Percentiles rank a stretch among this genome's conserved stretches.
These are phyloP conservation scores for Drechslera avenae DNA, from an alignment of 2,329 filamentous ascomycete species.

Conservation along the genomic window DNA sequence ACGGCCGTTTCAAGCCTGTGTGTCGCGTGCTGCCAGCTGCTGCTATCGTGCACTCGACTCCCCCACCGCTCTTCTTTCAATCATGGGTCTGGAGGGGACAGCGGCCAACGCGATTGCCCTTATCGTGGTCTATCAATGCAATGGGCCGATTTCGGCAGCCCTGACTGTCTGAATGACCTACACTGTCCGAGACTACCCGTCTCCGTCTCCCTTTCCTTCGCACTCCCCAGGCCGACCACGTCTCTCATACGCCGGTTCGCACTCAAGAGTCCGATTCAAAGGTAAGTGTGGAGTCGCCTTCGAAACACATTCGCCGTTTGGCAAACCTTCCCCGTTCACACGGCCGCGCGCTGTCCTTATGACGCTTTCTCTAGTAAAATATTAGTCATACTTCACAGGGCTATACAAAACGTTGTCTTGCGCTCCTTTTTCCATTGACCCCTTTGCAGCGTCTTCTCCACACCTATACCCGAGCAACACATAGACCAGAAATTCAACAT, in stretches of 20 bases:
- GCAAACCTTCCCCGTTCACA: conserved; percentile 23
- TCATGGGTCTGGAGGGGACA: conserved; percentile 12
- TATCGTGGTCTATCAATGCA: conserved; percentile 40
- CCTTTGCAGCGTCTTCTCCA: conserved; percentile 8
- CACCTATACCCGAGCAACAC: conserved; percentile 6
- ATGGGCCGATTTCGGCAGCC: conserved; percentile 40
- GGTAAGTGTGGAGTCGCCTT: conserved; percentile 15
- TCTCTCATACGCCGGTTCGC: conserved; percentile 7
- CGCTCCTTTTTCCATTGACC: conserved; percentile 16
- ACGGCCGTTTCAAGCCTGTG: conserved; percentile 1
- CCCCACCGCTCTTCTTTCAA: conserved; percentile 19
- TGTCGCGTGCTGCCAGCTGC: conserved; percentile 7
- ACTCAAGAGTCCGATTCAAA: conserved; percentile 6
- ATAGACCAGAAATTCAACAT: conserved; percentile 41
- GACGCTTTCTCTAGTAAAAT: conserved; percentile 25
- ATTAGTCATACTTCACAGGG: conserved; percentile 40
- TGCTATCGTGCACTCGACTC: conserved; percentile 15
- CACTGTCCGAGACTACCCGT: conserved; percentile 22
- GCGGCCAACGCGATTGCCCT: conserved; percentile 22
- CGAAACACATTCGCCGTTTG: conserved; percentile 5
- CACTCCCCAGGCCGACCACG: conserved; percentile 4
- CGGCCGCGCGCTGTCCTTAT: conserved; percentile 14
- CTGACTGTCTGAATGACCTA: conserved; percentile 11
- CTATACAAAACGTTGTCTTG: conserved; percentile 30
- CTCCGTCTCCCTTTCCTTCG: conserved; percentile 3